phyloP scores from a whole-genome alignment of 1,284 basidiomycete genomes.

The Porogramme epimiltina region DNA sequence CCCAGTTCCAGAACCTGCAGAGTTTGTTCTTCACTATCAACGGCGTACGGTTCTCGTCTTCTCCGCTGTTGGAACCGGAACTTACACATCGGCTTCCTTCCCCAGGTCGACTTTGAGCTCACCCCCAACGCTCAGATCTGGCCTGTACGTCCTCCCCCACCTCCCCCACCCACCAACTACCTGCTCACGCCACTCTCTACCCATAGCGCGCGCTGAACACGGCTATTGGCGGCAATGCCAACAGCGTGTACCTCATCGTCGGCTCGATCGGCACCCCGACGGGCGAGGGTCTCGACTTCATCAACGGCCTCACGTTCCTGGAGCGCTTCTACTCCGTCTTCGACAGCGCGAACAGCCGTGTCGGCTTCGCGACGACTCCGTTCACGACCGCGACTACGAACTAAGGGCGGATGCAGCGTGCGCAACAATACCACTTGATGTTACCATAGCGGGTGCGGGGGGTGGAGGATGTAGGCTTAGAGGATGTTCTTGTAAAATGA shows the following conservation, averaged over 20 bases:
- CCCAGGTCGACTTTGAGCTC: constrained; percentile 38
- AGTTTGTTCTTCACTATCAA: constrained; percentile 45
- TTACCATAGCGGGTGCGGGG: too few species aligned
- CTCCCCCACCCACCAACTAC: background rate
- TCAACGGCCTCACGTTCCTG: constrained; percentile 38
- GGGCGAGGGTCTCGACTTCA: constrained; percentile 40
- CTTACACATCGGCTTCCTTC: constrained; percentile 1
- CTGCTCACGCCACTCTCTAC: background rate
- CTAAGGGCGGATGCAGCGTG: too few species aligned
- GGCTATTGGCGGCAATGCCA: constrained; percentile 41
- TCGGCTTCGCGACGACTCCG: constrained; percentile 48
- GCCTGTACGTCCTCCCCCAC: constrained; percentile 36
- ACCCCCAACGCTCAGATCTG: constrained; percentile 53
- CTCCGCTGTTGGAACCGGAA: background rate
- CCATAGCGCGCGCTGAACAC: constrained; percentile 38
- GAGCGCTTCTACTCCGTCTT: constrained; percentile 70
- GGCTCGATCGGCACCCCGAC: constrained; percentile 29
- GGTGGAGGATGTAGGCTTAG: too few species aligned
- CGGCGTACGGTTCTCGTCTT: constrained; percentile 28
- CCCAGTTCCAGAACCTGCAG: constrained; percentile 40
- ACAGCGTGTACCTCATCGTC: constrained; percentile 51
- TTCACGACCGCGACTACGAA: constrained; percentile 61
- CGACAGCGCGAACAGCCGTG: constrained; percentile 51
- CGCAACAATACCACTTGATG: too few species aligned
- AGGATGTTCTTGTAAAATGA: too few species aligned